Conservation (phyloP, 345 rosid species). For the Eucalyptus pauciflora region DNA sequence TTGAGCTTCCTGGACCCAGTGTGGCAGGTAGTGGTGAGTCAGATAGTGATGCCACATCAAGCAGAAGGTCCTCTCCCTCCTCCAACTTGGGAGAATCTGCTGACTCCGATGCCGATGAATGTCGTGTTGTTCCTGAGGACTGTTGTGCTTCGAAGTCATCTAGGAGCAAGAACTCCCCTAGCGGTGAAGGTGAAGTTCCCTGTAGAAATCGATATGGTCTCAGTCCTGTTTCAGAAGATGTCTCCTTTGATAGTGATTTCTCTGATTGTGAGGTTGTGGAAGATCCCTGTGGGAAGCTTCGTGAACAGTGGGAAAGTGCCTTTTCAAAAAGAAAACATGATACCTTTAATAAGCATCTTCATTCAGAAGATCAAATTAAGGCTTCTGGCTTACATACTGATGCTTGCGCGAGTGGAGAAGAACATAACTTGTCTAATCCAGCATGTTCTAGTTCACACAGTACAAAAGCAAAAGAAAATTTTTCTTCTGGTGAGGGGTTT, state of each 20-base stretch:
- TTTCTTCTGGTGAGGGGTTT: not conserved
- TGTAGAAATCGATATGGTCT: constrained; percentile 34
- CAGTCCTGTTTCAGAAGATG: constrained; percentile 18
- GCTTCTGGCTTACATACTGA: constrained; percentile 12
- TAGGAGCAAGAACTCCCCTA: constrained; percentile 19
- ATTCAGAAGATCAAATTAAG: constrained; percentile 8
- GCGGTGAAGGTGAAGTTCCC: not conserved
- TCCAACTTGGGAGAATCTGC: constrained; percentile 1
- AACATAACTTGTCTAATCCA: constrained; percentile 1
- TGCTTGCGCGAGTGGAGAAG: constrained; percentile 1
- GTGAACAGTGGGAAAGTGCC: constrained; percentile 62
- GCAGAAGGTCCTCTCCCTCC: constrained; percentile 10
- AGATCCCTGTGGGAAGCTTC: constrained; percentile 39
- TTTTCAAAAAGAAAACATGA: constrained; percentile 20
- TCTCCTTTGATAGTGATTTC: constrained; percentile 27
- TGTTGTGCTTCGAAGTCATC: constrained; percentile 19
- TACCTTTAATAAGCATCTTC: constrained; percentile 8
- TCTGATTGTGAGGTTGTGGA: constrained; percentile 75
- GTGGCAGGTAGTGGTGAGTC: constrained; percentile 4
- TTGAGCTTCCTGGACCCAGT: constrained; percentile 1
- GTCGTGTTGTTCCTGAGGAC: constrained; percentile 25
- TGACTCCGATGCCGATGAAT: constrained; percentile 22
- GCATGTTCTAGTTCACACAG: not conserved
- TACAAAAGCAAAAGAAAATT: not conserved
- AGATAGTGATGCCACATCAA: constrained; percentile 25